Evolutionary conservation across 306 rosid genomes (phyloP).

Genomic region (Malus orientalis): DNA sequence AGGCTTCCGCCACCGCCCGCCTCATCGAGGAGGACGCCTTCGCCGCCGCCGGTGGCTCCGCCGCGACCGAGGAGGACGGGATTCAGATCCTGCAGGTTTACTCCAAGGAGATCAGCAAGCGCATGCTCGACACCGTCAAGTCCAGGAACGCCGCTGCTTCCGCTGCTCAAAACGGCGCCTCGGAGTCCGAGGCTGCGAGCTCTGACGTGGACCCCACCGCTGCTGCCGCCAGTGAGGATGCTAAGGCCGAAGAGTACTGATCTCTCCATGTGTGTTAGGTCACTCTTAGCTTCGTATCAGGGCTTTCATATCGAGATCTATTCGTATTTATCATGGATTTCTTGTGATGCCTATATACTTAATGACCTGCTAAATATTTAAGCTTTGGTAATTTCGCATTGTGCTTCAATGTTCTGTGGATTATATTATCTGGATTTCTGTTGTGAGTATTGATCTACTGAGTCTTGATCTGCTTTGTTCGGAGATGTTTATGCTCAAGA

Average conservation of each 20-base stretch:
- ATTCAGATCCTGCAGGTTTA: constrained; percentile 87
- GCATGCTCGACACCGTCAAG: constrained; percentile 87
- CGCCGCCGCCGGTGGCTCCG: constrained; percentile 44
- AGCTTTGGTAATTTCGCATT: background rate
- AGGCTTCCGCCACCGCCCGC: constrained; percentile 49
- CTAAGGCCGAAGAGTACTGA: constrained; percentile 30
- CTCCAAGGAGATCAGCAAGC: constrained; percentile 92
- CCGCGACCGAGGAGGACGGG: constrained; percentile 61
- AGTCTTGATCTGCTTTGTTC: background rate
- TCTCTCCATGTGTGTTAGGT: constrained; percentile 5
- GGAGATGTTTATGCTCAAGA: background rate
- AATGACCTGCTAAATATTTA: background rate
- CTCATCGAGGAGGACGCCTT: constrained; percentile 74
- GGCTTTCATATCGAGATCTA: constrained; percentile 23
- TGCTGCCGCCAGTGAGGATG: constrained; percentile 23
- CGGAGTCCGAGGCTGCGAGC: constrained; percentile 5
- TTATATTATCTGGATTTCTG: background rate
- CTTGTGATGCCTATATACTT: constrained; percentile 16
- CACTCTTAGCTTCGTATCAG: constrained; percentile 10
- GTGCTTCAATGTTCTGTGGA: background rate
- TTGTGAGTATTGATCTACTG: background rate
- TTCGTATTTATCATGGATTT: constrained; percentile 20
- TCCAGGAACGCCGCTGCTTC: constrained; percentile 25
- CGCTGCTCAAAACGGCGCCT: constrained; percentile 25
- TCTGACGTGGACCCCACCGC: background rate